Conservation (phyloP, 306 rosid genomes). For the Gleditsia sinensis region DNA sequence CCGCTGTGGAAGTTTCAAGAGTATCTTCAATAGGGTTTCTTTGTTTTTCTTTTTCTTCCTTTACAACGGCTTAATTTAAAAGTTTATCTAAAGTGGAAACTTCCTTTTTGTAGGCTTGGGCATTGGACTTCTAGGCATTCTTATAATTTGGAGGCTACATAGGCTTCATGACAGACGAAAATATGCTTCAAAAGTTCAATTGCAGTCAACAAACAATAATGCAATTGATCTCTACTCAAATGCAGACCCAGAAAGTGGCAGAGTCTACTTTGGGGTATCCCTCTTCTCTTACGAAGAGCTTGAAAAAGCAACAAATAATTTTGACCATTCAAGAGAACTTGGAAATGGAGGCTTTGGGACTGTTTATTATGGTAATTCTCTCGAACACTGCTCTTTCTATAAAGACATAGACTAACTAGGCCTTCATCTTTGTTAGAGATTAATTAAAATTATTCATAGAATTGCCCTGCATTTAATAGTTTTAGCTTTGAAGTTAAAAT, state of each 20-base stretch:
- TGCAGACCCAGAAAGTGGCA: conserved; percentile 34
- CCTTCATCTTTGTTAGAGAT: no score
- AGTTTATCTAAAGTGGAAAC: background rate
- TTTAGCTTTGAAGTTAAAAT: no score
- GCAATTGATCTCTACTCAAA: conserved; percentile 28
- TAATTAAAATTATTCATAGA: no score
- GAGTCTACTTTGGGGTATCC: conserved; percentile 31
- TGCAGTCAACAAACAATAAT: conserved; percentile 21
- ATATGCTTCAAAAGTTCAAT: conserved; percentile 3
- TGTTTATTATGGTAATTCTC: conserved; percentile 51
- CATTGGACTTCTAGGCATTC: conserved; percentile 12
- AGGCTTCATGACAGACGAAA: conserved; percentile 8
- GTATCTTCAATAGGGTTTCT: background rate
- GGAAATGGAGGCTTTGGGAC: conserved; percentile 59
- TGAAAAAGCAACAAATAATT: conserved; percentile 44
- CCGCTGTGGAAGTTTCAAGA: no score
- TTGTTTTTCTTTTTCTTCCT: background rate
- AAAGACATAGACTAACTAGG: background rate
- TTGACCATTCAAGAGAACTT: conserved; percentile 39
- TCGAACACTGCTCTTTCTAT: background rate
- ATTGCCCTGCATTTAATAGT: no score
- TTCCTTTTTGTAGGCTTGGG: conserved; percentile 21
- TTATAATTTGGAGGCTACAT: background rate
- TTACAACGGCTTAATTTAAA: background rate
- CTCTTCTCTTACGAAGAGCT: conserved; percentile 47